Evolutionary conservation across 805 yeast species (phyloP).

Genomic region (Yarrowia alimentaria): DNA sequence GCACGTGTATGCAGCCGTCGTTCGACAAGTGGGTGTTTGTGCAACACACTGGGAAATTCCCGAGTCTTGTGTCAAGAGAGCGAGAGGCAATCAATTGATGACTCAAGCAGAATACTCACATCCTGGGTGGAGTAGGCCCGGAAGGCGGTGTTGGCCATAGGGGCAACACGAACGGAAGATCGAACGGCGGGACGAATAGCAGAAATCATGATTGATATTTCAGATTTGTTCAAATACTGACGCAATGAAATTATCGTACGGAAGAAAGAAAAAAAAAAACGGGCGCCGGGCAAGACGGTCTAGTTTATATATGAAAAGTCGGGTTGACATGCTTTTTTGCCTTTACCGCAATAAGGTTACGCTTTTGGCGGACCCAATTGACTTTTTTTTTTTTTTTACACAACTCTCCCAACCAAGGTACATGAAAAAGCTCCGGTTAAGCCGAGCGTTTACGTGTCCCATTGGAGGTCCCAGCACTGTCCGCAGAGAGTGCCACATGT

Average conservation of each 20-base stretch:
- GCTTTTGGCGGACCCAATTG: slow-evolving; percentile 14
- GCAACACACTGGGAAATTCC: no score
- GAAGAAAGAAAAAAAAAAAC: slow-evolving; percentile 16
- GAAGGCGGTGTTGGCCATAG: slow-evolving; percentile 26
- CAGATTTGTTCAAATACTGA: slow-evolving; percentile 27
- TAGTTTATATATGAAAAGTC: slow-evolving; percentile 25
- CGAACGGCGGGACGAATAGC: slow-evolving; percentile 28
- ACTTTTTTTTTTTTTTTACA: no score
- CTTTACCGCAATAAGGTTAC: slow-evolving; percentile 4
- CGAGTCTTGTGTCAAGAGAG: no score
- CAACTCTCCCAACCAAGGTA: slow-evolving; percentile 25
- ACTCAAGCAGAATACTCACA: slow-evolving; percentile 5
- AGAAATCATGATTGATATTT: slow-evolving; percentile 27
- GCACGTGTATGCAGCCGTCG: no score
- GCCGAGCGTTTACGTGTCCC: slow-evolving; percentile 27
- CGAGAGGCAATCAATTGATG: slow-evolving; percentile 5
- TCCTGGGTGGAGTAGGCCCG: slow-evolving; percentile 29
- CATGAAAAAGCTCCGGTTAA: slow-evolving; percentile 27
- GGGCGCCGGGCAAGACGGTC: slow-evolving; percentile 19
- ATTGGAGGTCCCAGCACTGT: no score
- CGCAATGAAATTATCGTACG: slow-evolving; percentile 27
- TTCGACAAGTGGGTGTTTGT: no score
- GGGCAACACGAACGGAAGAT: slow-evolving; percentile 23
- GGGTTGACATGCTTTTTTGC: slow-evolving; percentile 5
- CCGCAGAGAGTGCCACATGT: no score